Evolutionary conservation across 352 stramenopile species (phyloP).

Genomic region (Pythium aphanidermatum): DNA sequence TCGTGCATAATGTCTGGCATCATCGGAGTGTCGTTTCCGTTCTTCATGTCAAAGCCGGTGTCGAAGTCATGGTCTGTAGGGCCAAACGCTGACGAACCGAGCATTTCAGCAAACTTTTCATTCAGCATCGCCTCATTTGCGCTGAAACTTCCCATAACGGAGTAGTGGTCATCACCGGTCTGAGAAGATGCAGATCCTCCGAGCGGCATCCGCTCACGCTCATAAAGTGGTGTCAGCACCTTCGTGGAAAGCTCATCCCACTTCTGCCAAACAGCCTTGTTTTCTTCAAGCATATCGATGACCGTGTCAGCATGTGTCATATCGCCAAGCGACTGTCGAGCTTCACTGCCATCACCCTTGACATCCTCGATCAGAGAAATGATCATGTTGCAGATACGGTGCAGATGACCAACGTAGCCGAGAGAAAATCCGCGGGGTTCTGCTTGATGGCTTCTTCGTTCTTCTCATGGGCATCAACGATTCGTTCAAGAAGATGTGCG

Average conservation of each 20-base stretch:
- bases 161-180: constrained; percentile 61
- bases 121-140: constrained; percentile 71
- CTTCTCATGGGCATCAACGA: constrained; percentile 71
- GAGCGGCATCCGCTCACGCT: constrained; percentile 71
- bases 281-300: constrained; percentile 72
- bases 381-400: constrained; percentile 85
- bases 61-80: constrained; percentile 47
- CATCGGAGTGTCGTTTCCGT: constrained; percentile 60
- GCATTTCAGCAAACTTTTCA: constrained; percentile 80
- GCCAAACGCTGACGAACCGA: constrained; percentile 62
- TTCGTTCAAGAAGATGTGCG: constrained; percentile 54
- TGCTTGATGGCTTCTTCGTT: constrained; percentile 59
- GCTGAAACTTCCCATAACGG: constrained; percentile 60
- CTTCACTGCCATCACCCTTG: constrained; percentile 52
- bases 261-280: constrained; percentile 64
- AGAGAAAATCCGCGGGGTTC: constrained; percentile 57
- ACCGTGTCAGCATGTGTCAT: constrained; percentile 81
- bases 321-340: constrained; percentile 66
- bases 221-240: constrained; percentile 67
- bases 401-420: constrained; percentile 76
- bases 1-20: constrained; percentile 83
- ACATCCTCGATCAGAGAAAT: constrained; percentile 75
- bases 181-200: constrained; percentile 53
- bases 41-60: constrained; percentile 67
- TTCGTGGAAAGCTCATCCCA: constrained; percentile 74